phyloP scores from a whole-genome alignment of 2,329 filamentous ascomycete species.

The Exophiala sideris region DNA sequence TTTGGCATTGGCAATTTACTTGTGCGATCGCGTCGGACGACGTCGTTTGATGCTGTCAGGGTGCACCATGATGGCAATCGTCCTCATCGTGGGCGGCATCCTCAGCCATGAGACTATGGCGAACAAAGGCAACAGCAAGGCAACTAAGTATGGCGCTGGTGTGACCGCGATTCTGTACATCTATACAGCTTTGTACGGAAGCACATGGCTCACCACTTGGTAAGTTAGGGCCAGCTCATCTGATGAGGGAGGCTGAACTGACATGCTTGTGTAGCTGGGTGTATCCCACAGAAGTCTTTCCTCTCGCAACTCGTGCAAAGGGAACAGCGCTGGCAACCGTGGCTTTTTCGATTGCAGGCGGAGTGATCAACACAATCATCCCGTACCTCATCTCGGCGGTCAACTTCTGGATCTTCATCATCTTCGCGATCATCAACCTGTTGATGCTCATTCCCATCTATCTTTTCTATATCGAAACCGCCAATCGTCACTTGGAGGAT shows the following conservation, averaged over 20 bases:
- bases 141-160: slow-evolving; percentile 24
- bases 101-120: slow-evolving; percentile 25
- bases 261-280: slow-evolving; percentile 16
- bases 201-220: slow-evolving; percentile 31
- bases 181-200: slow-evolving; percentile 30
- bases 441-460: slow-evolving; percentile 32
- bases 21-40: slow-evolving; percentile 38
- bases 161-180: slow-evolving; percentile 28
- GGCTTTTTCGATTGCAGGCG: slow-evolving; percentile 31
- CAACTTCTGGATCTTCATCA: slow-evolving; percentile 34
- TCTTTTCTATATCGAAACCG: slow-evolving; percentile 37
- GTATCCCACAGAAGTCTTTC: slow-evolving; percentile 29
- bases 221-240: slow-evolving; percentile 6
- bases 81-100: slow-evolving; percentile 38
- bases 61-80: slow-evolving; percentile 38
- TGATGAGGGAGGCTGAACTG: too few species aligned
- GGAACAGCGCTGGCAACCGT: slow-evolving; percentile 29
- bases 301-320: slow-evolving; percentile 27
- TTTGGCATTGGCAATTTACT: slow-evolving; percentile 37
- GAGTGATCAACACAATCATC: slow-evolving; percentile 33
- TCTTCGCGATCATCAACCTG: slow-evolving; percentile 34
- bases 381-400: slow-evolving; percentile 35
- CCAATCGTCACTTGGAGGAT: slow-evolving; percentile 34
- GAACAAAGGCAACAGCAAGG: slow-evolving; percentile 13
- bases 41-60: slow-evolving; percentile 43